Conservation (phyloP, 768 basidiomycete genomes). For the Strobilomyces confusus region DNA sequence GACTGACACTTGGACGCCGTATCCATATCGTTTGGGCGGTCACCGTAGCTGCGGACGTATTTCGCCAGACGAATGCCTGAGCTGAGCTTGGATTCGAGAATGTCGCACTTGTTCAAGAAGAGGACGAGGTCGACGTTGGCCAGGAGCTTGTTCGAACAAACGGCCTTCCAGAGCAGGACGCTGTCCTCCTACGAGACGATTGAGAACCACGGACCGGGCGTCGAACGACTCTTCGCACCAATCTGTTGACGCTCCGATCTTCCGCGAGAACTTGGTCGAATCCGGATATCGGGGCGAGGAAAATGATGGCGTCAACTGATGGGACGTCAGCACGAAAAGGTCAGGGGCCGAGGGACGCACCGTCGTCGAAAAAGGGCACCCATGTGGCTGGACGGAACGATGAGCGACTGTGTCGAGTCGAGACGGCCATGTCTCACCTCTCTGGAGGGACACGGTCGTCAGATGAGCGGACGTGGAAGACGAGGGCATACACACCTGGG, state of each 20-base stretch:
- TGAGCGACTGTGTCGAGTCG: slow-evolving; percentile 8
- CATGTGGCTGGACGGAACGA: slow-evolving; percentile 37
- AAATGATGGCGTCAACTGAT: slow-evolving; percentile 47
- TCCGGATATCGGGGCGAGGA: slow-evolving; percentile 55
- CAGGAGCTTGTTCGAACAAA: slow-evolving; percentile 69
- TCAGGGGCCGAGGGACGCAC: slow-evolving; percentile 19
- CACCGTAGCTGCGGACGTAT: slow-evolving; percentile 69
- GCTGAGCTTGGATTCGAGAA: slow-evolving; percentile 60
- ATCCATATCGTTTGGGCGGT: slow-evolving; percentile 66
- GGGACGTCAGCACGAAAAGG: not conserved
- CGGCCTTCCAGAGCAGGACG: slow-evolving; percentile 67
- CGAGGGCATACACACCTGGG: slow-evolving; percentile 37
- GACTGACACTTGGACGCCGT: slow-evolving; percentile 61
- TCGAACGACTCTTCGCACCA: slow-evolving; percentile 30
- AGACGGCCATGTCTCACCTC: slow-evolving; percentile 27
- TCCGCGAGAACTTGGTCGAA: slow-evolving; percentile 54
- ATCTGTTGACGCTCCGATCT: slow-evolving; percentile 48
- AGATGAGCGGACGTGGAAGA: not conserved
- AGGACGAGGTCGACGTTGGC: slow-evolving; percentile 69
- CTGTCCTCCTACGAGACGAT: slow-evolving; percentile 58
- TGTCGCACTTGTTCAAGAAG: slow-evolving; percentile 82
- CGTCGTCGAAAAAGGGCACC: slow-evolving; percentile 55
- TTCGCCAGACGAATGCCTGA: slow-evolving; percentile 61
- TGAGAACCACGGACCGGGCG: not conserved
- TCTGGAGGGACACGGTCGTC: too few relatives aligned